Evolutionary conservation across 495 filamentous ascomycete species (phyloP), one percentile per base, ranked within the genome.

Genomic region (Daldinia grandis): DNA sequence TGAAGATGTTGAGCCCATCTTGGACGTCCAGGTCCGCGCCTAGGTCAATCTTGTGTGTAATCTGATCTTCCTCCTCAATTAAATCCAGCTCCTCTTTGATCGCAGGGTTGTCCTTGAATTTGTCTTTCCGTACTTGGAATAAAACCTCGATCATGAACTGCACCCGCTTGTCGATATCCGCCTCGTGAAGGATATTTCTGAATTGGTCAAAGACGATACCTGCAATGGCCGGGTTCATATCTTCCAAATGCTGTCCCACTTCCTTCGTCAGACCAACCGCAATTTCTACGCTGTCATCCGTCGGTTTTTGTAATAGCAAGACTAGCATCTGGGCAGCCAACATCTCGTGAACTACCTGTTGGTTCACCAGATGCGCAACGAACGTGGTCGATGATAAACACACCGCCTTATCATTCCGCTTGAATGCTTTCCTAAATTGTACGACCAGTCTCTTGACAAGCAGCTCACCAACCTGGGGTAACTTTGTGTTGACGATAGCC

Each of bases 81-180:
- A 99, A 78, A 81, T 99, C 95, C 33, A 99, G 83, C 74, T 98
- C 96, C 74, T 97, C 93, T 74, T 89, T 93, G 74, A 99, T 86
- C 1, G 93, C 89, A 6, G 88, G 93, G 68, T 98, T 93, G 74
- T 98, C 93, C 81, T 97, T 98, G 82, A 95, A 99, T 55, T 91
- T 90, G 78, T 98, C 95, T 79, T 97, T 98, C 58, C 95, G 89
- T 33, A 98, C 90, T 79, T 98, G 94, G 79, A 99, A 98, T 60
- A 99, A 82, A 8, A 98, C 95, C 76, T 99, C 95, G 66, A 99
- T 96, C 93, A 97, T 97, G 78, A 98, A 98, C 81, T 98, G 95
- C 31, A 94, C 92, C 63, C 95, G 85, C 81, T 97, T 97, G 74
- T 99, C 95, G 74, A 98, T 95, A 74, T 94, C 93, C 37, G 93